Conservation (phyloP, 177 flowering plant species). For the Tripterygium wilfordii region DNA sequence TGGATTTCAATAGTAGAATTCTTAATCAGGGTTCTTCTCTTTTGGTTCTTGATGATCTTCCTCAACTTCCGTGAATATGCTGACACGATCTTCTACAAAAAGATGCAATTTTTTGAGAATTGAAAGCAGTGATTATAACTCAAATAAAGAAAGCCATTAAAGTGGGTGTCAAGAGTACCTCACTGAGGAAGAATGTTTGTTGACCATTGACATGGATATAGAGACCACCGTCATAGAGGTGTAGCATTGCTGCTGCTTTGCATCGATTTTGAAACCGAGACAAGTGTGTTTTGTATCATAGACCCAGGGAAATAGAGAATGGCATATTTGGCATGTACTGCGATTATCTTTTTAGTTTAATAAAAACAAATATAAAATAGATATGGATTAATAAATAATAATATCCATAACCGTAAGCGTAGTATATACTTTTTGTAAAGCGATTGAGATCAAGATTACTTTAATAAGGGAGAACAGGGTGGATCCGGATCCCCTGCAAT, state of each 20-base stretch:
- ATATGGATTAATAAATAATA: too few relatives aligned
- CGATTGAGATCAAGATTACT: too few relatives aligned
- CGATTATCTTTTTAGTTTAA: too few relatives aligned
- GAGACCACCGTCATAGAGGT: constrained; percentile 33
- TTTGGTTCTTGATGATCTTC: constrained; percentile 49
- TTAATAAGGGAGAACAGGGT: too few relatives aligned
- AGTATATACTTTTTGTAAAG: too few relatives aligned
- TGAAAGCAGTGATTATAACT: background rate
- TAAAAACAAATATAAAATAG: too few relatives aligned
- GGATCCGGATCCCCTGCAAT: too few relatives aligned
- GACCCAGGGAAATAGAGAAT: too few relatives aligned
- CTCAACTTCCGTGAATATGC: constrained; percentile 46
- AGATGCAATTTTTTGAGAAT: background rate
- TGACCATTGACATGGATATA: constrained; percentile 62
- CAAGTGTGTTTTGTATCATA: too few relatives aligned
- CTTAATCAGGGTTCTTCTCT: constrained; percentile 28
- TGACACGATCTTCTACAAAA: constrained; percentile 50
- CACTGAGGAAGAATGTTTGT: constrained; percentile 53
- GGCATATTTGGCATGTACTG: too few relatives aligned
- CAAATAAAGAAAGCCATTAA: background rate
- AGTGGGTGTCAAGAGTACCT: constrained; percentile 37
- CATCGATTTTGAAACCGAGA: too few relatives aligned
- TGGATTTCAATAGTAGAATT: constrained; percentile 29
- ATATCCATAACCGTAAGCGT: too few relatives aligned
- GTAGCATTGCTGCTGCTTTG: constrained; percentile 59